Evolutionary conservation across 371 early-diverging fungal genomes (phyloP).

Genomic region (Zancudomyces culisetae): DNA sequence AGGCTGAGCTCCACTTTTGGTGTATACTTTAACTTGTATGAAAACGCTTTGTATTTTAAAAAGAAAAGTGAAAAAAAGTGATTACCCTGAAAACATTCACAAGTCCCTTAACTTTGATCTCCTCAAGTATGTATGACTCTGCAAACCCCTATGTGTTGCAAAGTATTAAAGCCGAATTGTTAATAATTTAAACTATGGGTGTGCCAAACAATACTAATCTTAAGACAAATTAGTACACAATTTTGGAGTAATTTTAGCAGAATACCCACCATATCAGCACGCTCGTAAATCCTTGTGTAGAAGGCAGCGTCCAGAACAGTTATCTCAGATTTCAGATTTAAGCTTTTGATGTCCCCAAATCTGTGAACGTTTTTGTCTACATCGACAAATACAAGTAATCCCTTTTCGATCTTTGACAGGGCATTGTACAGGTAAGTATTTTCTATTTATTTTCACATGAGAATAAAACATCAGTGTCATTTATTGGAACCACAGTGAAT

Average conservation of each 20-base stretch:
- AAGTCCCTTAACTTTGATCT: constrained; percentile 29
- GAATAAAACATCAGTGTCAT: too few relatives aligned
- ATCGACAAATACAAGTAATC: not conserved
- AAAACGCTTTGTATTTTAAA: constrained; percentile 2
- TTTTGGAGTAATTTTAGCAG: not conserved
- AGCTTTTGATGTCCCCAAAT: not conserved
- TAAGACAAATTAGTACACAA: not conserved
- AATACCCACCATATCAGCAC: not conserved
- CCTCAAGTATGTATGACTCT: constrained; percentile 43
- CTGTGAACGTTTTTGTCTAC: not conserved
- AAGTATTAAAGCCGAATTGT: too few relatives aligned
- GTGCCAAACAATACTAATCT: too few relatives aligned
- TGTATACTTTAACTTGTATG: not conserved
- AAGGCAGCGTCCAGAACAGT: not conserved
- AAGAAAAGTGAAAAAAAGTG: constrained; percentile 5
- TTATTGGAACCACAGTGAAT: too few relatives aligned
- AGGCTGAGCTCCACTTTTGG: not conserved
- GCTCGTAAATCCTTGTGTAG: not conserved
- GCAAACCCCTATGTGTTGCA: constrained; percentile 38
- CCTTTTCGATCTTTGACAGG: not conserved
- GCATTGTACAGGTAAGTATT: too few relatives aligned
- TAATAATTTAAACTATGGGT: too few relatives aligned
- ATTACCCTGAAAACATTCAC: constrained; percentile 27
- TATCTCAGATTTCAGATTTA: not conserved
- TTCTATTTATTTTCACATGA: too few relatives aligned